Conservation (phyloP, 768 basidiomycete species). For the Psilocybe azurescens region DNA sequence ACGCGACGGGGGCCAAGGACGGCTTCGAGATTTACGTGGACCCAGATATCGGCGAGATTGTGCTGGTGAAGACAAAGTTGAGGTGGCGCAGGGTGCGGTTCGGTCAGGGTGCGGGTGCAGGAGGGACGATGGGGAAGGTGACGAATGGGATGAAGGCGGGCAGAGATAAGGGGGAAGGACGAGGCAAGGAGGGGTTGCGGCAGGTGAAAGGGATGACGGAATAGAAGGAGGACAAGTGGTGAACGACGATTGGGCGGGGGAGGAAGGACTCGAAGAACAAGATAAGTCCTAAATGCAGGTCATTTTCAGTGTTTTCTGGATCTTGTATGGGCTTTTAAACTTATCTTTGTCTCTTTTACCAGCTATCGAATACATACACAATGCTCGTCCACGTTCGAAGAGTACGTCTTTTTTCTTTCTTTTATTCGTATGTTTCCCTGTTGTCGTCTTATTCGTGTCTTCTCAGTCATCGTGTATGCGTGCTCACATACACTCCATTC, state of each 20-base stretch:
- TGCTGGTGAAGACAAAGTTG: constrained; percentile 66
- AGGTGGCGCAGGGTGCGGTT: constrained; percentile 44
- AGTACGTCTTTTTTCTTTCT: constrained; percentile 31
- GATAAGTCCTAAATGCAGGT: constrained; percentile 50
- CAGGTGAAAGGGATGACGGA: constrained; percentile 42
- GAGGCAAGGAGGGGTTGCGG: constrained; percentile 24
- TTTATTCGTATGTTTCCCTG: background rate
- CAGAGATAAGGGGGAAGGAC: constrained; percentile 17
- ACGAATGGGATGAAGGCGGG: constrained; percentile 53
- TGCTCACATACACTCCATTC: too few relatives aligned
- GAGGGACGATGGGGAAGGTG: constrained; percentile 42
- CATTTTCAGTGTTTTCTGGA: background rate
- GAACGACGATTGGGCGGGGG: constrained; percentile 34
- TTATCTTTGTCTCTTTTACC: background rate
- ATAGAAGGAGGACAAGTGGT: constrained; percentile 26
- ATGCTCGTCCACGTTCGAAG: constrained; percentile 41
- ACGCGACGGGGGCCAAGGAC: constrained; percentile 25
- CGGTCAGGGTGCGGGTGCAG: constrained; percentile 37
- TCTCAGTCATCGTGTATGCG: constrained; percentile 13
- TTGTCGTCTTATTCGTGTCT: background rate
- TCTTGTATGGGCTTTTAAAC: background rate
- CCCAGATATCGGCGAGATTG: constrained; percentile 69
- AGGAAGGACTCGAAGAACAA: constrained; percentile 34
- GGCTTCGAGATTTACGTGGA: constrained; percentile 77
- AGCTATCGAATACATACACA: constrained; percentile 30